Evolutionary conservation across 202 grass and related monocot genomes (phyloP).

Genomic region (Alloteropsis angusta): DNA sequence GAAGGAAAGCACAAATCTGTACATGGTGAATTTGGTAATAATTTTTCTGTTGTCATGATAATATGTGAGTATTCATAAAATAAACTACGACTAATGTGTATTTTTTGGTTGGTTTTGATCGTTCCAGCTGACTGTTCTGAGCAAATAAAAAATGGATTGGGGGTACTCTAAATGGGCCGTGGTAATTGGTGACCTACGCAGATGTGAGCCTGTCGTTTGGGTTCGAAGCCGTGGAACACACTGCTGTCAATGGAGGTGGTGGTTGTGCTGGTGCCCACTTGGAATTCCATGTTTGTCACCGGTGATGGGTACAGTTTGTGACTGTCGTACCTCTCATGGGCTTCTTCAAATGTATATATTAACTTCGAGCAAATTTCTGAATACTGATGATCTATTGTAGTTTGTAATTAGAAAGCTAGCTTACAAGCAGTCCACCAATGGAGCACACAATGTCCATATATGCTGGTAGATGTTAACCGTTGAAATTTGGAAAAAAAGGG

Average conservation of each 20-base stretch:
- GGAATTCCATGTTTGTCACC: not conserved
- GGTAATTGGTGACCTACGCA: not conserved
- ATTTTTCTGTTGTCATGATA: not conserved
- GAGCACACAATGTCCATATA: not conserved
- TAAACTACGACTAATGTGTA: not conserved
- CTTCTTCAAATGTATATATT: not conserved
- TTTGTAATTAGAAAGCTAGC: not conserved
- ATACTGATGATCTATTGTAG: not conserved
- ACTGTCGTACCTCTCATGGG: not conserved
- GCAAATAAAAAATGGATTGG: not conserved
- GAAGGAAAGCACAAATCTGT: not conserved
- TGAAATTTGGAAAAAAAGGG: not conserved
- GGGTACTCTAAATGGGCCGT: not conserved
- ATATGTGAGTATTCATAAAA: not conserved
- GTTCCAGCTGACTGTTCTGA: not conserved
- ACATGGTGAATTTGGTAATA: constrained; percentile 16
- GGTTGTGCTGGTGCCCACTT: not conserved
- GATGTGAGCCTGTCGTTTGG: not conserved
- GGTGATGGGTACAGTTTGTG: not conserved
- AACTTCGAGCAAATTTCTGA: not conserved
- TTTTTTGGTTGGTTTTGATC: not conserved
- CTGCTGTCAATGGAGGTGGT: not conserved
- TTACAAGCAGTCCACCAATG: not conserved
- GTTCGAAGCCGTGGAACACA: not conserved
- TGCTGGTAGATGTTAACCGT: not conserved